Evolutionary conservation across 257 asterid genomes (phyloP).

Genomic region (Echium plantagineum): DNA sequence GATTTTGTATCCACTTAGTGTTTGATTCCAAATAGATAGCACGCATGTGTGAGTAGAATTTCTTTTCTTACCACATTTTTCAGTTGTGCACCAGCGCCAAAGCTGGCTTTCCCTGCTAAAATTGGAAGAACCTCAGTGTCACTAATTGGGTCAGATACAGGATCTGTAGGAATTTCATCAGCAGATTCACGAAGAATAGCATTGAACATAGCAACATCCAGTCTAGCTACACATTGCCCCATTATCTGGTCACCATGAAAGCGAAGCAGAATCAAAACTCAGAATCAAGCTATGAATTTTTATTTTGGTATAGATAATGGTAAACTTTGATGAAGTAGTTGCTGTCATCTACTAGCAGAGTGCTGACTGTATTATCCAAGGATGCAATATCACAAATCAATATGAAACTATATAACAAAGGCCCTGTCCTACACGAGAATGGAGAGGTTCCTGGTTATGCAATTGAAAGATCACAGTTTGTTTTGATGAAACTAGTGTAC

Average conservation of each 20-base stretch:
- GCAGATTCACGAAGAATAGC: slow-evolving; percentile 70
- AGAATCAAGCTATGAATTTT: background rate
- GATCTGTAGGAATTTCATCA: slow-evolving; percentile 82
- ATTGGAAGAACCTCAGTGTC: slow-evolving; percentile 73
- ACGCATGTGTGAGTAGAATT: background rate
- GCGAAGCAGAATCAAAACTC: background rate
- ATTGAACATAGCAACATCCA: slow-evolving; percentile 85
- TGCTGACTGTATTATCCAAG: too few species aligned
- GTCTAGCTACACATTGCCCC: slow-evolving; percentile 66
- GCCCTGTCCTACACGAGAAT: too few species aligned
- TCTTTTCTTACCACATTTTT: slow-evolving; percentile 52
- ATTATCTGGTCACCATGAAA: slow-evolving; percentile 38
- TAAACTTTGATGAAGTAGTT: too few species aligned
- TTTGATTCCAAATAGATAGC: background rate
- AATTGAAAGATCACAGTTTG: too few species aligned
- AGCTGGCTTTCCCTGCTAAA: slow-evolving; percentile 68
- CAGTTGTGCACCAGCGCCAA: slow-evolving; percentile 83
- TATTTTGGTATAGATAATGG: too few species aligned
- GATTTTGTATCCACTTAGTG: background rate
- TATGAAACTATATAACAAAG: background rate
- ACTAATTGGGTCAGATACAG: slow-evolving; percentile 77
- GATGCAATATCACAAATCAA: too few species aligned
- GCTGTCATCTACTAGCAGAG: too few species aligned
- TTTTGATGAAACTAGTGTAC: too few species aligned
- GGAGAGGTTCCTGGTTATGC: too few species aligned